phyloP scores from a whole-genome alignment of 129 eudicot genomes.

The Sambucus nigra region DNA sequence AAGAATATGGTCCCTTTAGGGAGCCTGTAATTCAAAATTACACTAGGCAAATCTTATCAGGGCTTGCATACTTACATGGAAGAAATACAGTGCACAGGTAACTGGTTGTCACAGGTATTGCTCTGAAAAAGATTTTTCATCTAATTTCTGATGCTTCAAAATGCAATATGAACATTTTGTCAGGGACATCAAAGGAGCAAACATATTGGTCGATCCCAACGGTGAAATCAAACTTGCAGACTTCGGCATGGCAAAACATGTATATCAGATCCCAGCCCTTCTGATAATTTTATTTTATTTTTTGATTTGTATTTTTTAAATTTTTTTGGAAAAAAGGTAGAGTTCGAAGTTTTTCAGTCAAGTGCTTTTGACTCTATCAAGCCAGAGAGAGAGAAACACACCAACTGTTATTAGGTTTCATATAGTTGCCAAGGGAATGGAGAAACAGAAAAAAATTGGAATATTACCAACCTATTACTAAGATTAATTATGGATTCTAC shows the following conservation, averaged over 20 bases:
- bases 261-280: not conserved
- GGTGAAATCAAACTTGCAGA: slow-evolving; percentile 97
- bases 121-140: not conserved
- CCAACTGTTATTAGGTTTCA: not conserved
- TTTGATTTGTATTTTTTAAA: no score
- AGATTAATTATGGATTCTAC: not conserved
- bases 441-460: not conserved
- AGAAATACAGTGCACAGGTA: slow-evolving; percentile 90
- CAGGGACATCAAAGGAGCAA: slow-evolving; percentile 98
- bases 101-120: not conserved
- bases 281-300: not conserved
- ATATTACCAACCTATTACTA: not conserved
- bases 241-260: slow-evolving; percentile 98
- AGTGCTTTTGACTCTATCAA: not conserved
- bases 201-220: slow-evolving; percentile 85
- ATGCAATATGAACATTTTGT: slow-evolving; percentile 7
- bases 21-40: slow-evolving; percentile 94
- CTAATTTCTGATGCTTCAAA: slow-evolving; percentile 2
- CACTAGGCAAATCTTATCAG: slow-evolving; percentile 75
- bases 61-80: slow-evolving; percentile 79
- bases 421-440: not conserved
- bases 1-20: slow-evolving; percentile 77
- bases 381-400: not conserved
- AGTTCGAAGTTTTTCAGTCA: not conserved
- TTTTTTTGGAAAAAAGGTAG: no score